Base-by-base conservation (phyloP, 2,329 filamentous ascomycete species). In the Colletotrichum agaves region DNA sequence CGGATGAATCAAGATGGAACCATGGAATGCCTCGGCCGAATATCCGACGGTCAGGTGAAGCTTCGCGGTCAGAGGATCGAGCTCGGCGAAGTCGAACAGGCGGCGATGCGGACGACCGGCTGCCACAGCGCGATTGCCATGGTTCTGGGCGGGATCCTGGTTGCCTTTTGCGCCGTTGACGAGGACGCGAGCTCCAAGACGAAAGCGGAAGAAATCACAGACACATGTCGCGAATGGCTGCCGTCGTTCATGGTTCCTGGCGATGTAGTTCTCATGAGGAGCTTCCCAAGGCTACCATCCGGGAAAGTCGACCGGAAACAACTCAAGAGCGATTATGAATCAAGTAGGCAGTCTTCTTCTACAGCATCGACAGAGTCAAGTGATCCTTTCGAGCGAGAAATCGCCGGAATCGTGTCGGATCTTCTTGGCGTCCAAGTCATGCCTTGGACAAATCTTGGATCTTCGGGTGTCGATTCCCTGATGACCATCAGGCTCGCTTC, bases 41-140 rank as follows among this genome's bases (percentile, higher is more conserved):
- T 97, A 12, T 87, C 87, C 2, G 88, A 88, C 56, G 93, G 93
- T 0, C 94, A 98, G 77, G 90, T 97, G 57, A 97, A 97, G 78
- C 83, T 97, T 7, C 87, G 93, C 60, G 94, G 94, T 1, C 94
- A 97, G 77, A 85, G 93, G 55, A 87, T 97, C 57, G 92, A 96
- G 74, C 86, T 96, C 4, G 92, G 92, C 0, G 93, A 94, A 74
- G 84, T 94, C 19, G 92, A 95, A 74, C 88, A 93, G 71, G 90
- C 88, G 1, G 84, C 90, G 2, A 83, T 91, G 49, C 86, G 86
- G 61, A 85, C 87, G 0, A 74, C 81, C 0, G 87, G 87, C 0
- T 90, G 93, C 52, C 89, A 90, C 69, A 86, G 86, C 52, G 90
- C 88, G 1, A 85, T 90, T 13, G 92, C 89, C 2, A 84, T 88